Evolutionary conservation across 768 basidiomycete genomes (phyloP), one percentile per base, ranked within the genome.

Genomic region (Serendipita vermifera): DNA sequence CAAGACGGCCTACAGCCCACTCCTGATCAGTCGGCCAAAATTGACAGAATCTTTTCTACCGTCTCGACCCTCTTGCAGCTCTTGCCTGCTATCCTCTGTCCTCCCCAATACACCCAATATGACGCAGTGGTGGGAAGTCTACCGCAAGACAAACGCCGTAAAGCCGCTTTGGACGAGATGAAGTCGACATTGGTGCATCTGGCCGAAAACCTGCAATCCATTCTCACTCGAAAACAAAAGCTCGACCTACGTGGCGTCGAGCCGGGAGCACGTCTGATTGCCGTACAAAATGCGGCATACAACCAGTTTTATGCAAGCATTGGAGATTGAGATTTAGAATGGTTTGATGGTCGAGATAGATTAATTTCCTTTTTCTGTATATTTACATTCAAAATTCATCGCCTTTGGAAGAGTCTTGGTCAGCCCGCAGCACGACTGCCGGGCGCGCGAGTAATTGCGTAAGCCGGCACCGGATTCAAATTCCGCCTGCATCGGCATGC

Each of bases 161-260:
- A n/a, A n/a, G 46, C 46, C 24, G 46, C 46, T 4, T 26, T 51
- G 46, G 46, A 51, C 27, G 46, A 51, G 46, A 51, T 51, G 46
- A 22, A 24, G 27, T 20, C 22, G 0, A 31, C 9, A 0, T 31
- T 51, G 22, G 46, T 51, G 46, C 26, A 22, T 7, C 24, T 51
- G 46, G 22, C 32, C 7, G 17, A 15, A 9, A 31, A 31, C 9
- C 46, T 51, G 3, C 46, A 51, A 29, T 27, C 17, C 15, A 31
- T 51, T 5, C 46, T 51, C n/a, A 31, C 32, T 5, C 20, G 22
- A 29, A 20, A 29, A 7, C 22, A 15, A 20, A 51, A 51, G 29
- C 22, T 51, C 22, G 46, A 51, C 22, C 22, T 51, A 29, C 11
- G 46, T 9, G 46, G 46, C 9, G 46, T 51, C 46, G 46, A 51